Conservation (phyloP, 345 rosid species). For the Dipteronia sinensis region DNA sequence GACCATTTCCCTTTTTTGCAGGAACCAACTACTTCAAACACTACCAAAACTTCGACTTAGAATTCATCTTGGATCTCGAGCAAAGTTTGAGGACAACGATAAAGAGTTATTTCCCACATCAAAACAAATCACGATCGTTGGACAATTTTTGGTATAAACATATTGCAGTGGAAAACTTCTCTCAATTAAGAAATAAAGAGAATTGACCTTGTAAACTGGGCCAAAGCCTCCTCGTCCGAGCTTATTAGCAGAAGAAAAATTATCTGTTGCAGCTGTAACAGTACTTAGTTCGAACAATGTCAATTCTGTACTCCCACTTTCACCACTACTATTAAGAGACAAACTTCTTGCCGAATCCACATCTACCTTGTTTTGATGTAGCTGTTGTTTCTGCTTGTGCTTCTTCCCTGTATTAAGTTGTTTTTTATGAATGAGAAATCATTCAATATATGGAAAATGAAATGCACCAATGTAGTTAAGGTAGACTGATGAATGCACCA, state of each 20-base stretch:
- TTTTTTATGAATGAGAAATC: background rate
- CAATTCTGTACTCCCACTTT: background rate
- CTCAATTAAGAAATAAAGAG: background rate
- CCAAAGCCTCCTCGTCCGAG: conserved; percentile 19
- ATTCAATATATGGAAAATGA: too few species aligned
- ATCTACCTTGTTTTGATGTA: background rate
- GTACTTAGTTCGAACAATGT: background rate
- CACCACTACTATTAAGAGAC: background rate
- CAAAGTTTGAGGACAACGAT: too few species aligned
- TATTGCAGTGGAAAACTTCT: background rate
- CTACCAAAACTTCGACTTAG: too few species aligned
- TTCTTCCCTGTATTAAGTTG: background rate
- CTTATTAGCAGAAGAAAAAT: conserved; percentile 21
- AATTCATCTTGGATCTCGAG: too few species aligned
- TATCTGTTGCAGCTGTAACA: background rate
- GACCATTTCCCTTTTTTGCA: too few species aligned
- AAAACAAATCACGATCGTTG: too few species aligned
- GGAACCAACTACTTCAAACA: too few species aligned
- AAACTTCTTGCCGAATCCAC: background rate
- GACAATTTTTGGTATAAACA: too few species aligned
- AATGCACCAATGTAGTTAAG: too few species aligned
- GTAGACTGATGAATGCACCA: too few species aligned
- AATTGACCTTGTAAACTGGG: background rate
- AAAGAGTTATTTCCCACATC: too few species aligned
- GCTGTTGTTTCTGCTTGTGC: background rate